Conservation (phyloP, 1,139 yeast genomes). For the Kazachstania sp. region DNA sequence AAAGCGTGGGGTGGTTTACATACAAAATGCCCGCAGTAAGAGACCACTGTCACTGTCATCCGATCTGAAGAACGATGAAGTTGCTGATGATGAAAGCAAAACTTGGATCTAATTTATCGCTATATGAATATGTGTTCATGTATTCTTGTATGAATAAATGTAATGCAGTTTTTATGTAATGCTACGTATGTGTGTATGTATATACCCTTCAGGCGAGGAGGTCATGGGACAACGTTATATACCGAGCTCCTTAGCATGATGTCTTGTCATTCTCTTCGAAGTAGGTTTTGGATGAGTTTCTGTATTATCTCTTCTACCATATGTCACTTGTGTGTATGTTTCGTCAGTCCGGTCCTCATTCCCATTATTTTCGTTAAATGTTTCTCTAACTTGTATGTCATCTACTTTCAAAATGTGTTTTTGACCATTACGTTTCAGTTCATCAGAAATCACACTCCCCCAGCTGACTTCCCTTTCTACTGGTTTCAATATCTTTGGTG, state of each 20-base stretch:
- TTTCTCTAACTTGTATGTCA: not conserved
- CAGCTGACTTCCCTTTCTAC: constrained; percentile 21
- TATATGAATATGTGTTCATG: not conserved
- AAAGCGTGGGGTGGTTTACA: too few species aligned
- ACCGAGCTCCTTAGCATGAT: constrained; percentile 10
- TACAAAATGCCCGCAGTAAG: too few species aligned
- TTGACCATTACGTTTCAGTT: constrained; percentile 6
- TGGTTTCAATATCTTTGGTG: constrained; percentile 6
- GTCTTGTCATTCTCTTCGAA: constrained; percentile 19
- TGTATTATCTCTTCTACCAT: constrained; percentile 18
- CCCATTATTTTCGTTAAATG: not conserved
- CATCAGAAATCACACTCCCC: constrained; percentile 26
- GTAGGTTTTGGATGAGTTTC: constrained; percentile 10
- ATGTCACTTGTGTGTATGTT: constrained; percentile 33
- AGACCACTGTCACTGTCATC: too few species aligned
- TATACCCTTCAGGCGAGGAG: too few species aligned
- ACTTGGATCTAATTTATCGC: too few species aligned
- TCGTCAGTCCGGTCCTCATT: constrained; percentile 14
- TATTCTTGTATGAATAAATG: not conserved
- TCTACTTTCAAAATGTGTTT: not conserved
- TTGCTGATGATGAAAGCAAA: too few species aligned
- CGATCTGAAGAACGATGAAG: too few species aligned
- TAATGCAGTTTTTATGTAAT: not conserved
- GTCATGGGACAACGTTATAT: constrained; percentile 1
- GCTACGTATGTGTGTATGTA: not conserved